Evolutionary conservation across 345 rosid species (phyloP).

Genomic region (Hypericum perforatum): DNA sequence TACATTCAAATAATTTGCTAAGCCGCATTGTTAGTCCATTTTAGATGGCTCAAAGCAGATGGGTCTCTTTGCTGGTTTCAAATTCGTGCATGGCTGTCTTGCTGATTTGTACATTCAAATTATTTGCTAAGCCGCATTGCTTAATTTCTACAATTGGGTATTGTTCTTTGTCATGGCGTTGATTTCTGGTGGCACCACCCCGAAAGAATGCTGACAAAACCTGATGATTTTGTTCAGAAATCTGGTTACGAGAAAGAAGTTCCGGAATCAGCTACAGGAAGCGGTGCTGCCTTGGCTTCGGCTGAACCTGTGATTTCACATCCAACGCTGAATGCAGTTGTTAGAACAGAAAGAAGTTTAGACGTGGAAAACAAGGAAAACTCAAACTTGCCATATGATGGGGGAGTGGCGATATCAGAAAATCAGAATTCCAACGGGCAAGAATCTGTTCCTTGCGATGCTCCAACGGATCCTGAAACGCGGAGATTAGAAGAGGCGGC

Average conservation of each 20-base stretch:
- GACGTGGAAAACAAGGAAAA: slow-evolving; percentile 36
- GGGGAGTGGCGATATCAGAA: slow-evolving; percentile 21
- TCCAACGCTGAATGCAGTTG: slow-evolving; percentile 16
- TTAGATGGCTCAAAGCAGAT: too few species aligned
- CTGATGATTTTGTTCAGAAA: slow-evolving; percentile 30
- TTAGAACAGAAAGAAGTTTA: slow-evolving; percentile 29
- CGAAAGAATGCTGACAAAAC: neutral
- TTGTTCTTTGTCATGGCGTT: neutral
- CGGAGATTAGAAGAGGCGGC: slow-evolving; percentile 54
- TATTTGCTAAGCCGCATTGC: too few species aligned
- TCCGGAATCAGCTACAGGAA: slow-evolving; percentile 42
- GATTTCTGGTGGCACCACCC: neutral
- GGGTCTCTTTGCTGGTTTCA: too few species aligned
- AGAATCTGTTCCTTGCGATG: slow-evolving; percentile 15
- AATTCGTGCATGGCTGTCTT: too few species aligned
- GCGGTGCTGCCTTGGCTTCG: slow-evolving; percentile 38
- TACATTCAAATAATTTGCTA: too few species aligned
- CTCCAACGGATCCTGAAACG: slow-evolving; percentile 40
- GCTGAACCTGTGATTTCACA: slow-evolving; percentile 34
- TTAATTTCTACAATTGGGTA: neutral
- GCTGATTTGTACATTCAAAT: too few species aligned
- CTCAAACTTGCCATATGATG: slow-evolving; percentile 32
- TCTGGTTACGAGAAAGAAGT: slow-evolving; percentile 36
- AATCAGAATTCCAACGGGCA: slow-evolving; percentile 28
- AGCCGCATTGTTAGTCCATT: too few species aligned